A percentile compares a stretch with the other conserved stretches of the same genome.
Conservation (phyloP, 2,329 filamentous ascomycete genomes). For the Penicillium thymicola region DNA sequence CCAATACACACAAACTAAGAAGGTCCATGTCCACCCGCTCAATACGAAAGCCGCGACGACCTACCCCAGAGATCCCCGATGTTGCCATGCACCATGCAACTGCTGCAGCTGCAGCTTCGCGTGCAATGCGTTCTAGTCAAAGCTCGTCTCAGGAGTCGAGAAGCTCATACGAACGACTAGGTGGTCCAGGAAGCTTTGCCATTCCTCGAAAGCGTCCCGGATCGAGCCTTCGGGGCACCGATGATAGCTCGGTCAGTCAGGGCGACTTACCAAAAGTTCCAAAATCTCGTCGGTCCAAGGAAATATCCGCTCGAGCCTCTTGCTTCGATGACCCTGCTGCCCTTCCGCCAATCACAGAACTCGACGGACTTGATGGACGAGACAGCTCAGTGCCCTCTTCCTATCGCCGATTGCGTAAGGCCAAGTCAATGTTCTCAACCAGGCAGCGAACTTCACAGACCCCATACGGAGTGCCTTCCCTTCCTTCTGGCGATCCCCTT, state of each 20-base stretch:
- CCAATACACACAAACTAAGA: slow-evolving; percentile 32
- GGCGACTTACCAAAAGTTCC: not conserved
- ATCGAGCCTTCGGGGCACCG: slow-evolving; percentile 14
- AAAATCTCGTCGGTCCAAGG: slow-evolving; percentile 5
- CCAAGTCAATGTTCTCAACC: slow-evolving; percentile 49
- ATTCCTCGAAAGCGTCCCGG: slow-evolving; percentile 25
- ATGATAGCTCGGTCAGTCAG: slow-evolving; percentile 8
- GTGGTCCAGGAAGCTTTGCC: slow-evolving; percentile 27
- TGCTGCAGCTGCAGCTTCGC: slow-evolving; percentile 39
- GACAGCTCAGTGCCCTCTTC: slow-evolving; percentile 45
- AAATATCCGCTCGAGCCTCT: not conserved
- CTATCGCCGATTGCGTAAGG: slow-evolving; percentile 46
- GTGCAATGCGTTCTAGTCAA: slow-evolving; percentile 41
- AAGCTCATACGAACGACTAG: slow-evolving; percentile 29
- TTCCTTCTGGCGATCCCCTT: slow-evolving; percentile 7
- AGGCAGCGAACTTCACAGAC: slow-evolving; percentile 30
- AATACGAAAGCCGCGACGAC: slow-evolving; percentile 30
- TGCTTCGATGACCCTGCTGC: slow-evolving; percentile 14
- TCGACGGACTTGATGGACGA: slow-evolving; percentile 33
- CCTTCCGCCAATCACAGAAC: slow-evolving; percentile 32
- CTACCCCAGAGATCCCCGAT: slow-evolving; percentile 29
- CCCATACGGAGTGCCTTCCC: slow-evolving; percentile 13
- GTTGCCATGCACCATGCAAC: slow-evolving; percentile 33
- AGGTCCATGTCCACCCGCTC: slow-evolving; percentile 41
- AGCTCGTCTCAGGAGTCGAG: slow-evolving; percentile 27